Conservation (phyloP, 2,329 filamentous ascomycete genomes). For the Botrytis hyacinthi region DNA sequence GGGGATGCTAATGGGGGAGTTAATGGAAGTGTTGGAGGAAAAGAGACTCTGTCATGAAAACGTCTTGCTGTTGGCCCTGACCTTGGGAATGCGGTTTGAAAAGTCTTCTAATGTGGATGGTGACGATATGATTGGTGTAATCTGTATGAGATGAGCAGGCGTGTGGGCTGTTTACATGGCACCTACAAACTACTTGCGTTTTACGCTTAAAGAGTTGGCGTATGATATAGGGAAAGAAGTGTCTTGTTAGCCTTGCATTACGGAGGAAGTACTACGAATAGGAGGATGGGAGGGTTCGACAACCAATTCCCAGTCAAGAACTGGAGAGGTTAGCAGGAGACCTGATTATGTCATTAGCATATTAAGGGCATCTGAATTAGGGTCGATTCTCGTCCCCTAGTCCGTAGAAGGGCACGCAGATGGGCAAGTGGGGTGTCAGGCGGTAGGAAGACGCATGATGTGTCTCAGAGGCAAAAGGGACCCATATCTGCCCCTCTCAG, state of each 20-base stretch:
- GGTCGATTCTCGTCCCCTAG: background rate
- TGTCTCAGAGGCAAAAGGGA: conserved; percentile 13
- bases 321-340: background rate
- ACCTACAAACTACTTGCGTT: too few relatives aligned
- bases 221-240: background rate
- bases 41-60: background rate
- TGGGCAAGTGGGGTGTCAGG: conserved; percentile 7
- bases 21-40: conserved; percentile 11
- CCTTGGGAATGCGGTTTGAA: background rate
- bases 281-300: background rate
- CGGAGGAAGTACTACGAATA: background rate
- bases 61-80: background rate
- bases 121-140: background rate
- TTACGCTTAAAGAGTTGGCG: too few relatives aligned
- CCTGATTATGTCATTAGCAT: conserved; percentile 9
- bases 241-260: background rate
- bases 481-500: background rate
- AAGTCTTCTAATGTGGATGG: background rate
- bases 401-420: background rate
- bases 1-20: conserved; percentile 24
- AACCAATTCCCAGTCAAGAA: background rate
- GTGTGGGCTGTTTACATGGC: background rate
- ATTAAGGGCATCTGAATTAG: conserved; percentile 1
- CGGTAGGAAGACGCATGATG: conserved; percentile 1
- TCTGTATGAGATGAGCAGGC: background rate